A percentile compares a stretch with the other conserved stretches of the same genome.
Evolutionary conservation across 805 yeast species (phyloP).

Genomic region (Cyberlindnera subsufficiens): DNA sequence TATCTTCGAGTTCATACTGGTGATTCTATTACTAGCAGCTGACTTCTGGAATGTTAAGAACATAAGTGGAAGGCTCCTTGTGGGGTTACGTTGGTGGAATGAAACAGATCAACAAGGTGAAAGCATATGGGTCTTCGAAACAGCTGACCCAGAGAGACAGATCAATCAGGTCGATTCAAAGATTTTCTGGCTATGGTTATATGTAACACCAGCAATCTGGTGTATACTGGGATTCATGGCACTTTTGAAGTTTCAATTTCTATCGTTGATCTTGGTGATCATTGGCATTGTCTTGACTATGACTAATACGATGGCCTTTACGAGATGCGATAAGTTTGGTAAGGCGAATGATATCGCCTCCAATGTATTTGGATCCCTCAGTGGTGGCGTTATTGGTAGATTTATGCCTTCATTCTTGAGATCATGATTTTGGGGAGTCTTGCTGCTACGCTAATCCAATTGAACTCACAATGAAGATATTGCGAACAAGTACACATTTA

Average conservation of each 20-base stretch:
- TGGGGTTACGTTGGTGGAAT: constrained; percentile 97
- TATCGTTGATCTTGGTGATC: constrained; percentile 54
- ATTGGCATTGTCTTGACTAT: constrained; percentile 68
- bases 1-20: constrained; percentile 71
- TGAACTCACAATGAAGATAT: too few species aligned
- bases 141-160: constrained; percentile 63
- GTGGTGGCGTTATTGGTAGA: constrained; percentile 40
- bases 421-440: not conserved
- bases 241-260: constrained; percentile 66
- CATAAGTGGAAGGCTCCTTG: constrained; percentile 82
- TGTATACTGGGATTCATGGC: constrained; percentile 68
- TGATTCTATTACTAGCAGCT: constrained; percentile 71
- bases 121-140: constrained; percentile 75
- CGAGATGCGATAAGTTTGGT: constrained; percentile 88
- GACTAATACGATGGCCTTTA: constrained; percentile 85
- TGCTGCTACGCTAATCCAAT: too few species aligned
- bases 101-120: constrained; percentile 55
- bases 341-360: constrained; percentile 67
- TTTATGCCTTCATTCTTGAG: constrained; percentile 30
- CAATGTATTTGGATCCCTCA: constrained; percentile 47
- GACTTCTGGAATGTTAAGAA: constrained; percentile 95
- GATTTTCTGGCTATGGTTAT: constrained; percentile 78
- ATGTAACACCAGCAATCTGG: constrained; percentile 77
- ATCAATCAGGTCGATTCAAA: constrained; percentile 91
- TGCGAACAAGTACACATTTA: too few species aligned